These are phyloP conservation scores for Poa pratensis DNA, from an alignment of 176 grass and related monocot species.

Conservation along the genomic window DNA sequence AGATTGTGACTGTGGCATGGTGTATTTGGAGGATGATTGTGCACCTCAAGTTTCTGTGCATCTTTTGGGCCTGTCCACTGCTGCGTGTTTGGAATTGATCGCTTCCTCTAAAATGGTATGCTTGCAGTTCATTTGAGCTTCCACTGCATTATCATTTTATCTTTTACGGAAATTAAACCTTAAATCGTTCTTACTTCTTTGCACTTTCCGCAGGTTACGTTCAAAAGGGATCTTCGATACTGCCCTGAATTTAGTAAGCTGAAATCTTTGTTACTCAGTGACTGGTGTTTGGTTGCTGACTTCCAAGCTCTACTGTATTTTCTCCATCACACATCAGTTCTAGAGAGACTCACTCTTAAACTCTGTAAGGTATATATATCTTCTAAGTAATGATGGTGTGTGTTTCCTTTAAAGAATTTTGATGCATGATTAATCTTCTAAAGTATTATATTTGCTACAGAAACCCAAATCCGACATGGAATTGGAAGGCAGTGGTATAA, in stretches of 20 bases:
- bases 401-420: background rate
- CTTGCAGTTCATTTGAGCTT: background rate
- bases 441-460: background rate
- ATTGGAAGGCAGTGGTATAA: background rate
- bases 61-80: background rate
- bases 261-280: background rate
- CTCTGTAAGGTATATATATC: slow-evolving; percentile 6
- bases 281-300: slow-evolving; percentile 15
- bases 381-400: background rate
- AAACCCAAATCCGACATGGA: background rate
- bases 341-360: slow-evolving; percentile 23
- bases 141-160: background rate
- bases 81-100: slow-evolving; percentile 4
- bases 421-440: background rate
- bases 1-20: background rate
- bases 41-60: background rate
- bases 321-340: background rate
- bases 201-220: background rate
- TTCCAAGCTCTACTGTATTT: background rate
- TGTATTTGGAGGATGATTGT: background rate
- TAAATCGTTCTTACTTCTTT: background rate
- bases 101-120: slow-evolving; percentile 26
- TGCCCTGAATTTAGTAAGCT: background rate
- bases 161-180: background rate
- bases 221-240: background rate